phyloP scores from a whole-genome alignment of 2,329 filamentous ascomycete genomes.

The Penicillium sp. region DNA sequence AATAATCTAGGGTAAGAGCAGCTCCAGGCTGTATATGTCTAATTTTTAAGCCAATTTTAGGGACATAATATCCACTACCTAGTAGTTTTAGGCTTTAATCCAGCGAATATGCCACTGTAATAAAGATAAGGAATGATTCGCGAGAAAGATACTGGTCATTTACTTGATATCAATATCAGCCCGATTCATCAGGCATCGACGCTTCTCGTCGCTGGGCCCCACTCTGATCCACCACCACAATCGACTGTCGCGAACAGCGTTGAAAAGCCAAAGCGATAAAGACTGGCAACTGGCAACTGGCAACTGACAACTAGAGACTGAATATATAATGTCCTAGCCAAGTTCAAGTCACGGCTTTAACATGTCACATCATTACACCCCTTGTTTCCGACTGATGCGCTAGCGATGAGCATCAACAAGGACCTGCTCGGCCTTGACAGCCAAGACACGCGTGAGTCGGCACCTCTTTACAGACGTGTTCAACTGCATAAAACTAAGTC shows the following conservation, averaged over 20 bases:
- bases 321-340: background rate
- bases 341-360: background rate
- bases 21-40: no score
- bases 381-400: background rate
- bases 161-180: no score
- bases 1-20: no score
- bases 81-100: no score
- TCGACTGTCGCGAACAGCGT: background rate
- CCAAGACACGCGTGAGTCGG: slow-evolving; percentile 36
- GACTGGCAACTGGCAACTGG: background rate
- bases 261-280: background rate
- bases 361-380: background rate
- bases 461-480: slow-evolving; percentile 5
- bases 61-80: no score
- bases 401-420: slow-evolving; percentile 31
- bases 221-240: background rate
- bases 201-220: background rate
- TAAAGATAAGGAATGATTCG: no score
- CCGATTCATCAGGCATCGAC: no score
- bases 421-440: slow-evolving; percentile 39
- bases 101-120: no score
- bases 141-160: no score
- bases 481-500: slow-evolving; percentile 13
- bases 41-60: no score
- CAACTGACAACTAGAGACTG: background rate